phyloP scores from a whole-genome alignment of 2,329 filamentous ascomycete genomes.

The Colletotrichum sidae region DNA sequence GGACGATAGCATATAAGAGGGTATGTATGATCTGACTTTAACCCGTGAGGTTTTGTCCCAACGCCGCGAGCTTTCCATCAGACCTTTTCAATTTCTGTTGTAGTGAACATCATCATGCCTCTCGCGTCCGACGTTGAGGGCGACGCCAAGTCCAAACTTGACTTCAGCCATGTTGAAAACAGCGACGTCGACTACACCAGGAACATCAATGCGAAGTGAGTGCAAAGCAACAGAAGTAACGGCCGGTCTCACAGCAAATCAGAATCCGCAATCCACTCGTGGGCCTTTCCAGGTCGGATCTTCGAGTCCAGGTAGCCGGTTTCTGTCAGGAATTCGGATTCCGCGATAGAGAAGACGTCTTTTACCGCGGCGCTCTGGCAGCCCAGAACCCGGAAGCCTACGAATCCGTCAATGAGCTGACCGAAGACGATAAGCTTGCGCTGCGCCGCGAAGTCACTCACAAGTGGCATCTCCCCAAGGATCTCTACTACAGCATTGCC shows the following conservation, averaged over 20 bases:
- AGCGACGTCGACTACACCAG: constrained; percentile 42
- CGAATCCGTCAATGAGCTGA: constrained; percentile 41
- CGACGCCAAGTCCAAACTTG: constrained; percentile 36
- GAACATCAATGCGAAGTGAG: constrained; percentile 48
- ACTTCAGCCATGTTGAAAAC: constrained; percentile 39
- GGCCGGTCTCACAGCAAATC: neutral
- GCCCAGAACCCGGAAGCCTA: constrained; percentile 41
- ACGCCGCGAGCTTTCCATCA: neutral
- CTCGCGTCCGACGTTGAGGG: constrained; percentile 40
- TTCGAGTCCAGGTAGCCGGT: constrained; percentile 39
- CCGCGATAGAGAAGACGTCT: constrained; percentile 42
- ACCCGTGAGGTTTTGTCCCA: neutral
- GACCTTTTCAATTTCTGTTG: neutral
- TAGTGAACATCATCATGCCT: constrained; percentile 14
- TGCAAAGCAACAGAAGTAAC: neutral
- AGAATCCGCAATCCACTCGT: constrained; percentile 45
- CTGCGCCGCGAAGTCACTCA: constrained; percentile 43
- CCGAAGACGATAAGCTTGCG: constrained; percentile 40
- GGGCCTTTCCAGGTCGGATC: constrained; percentile 40
- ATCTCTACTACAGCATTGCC: constrained; percentile 44
- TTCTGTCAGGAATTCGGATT: constrained; percentile 45
- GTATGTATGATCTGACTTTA: neutral
- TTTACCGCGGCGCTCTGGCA: constrained; percentile 44
- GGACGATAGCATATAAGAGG: constrained; percentile 21
- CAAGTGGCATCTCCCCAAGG: constrained; percentile 44